Conservation (phyloP, 371 early-diverging fungal species). For the Zychaea mexicana region DNA sequence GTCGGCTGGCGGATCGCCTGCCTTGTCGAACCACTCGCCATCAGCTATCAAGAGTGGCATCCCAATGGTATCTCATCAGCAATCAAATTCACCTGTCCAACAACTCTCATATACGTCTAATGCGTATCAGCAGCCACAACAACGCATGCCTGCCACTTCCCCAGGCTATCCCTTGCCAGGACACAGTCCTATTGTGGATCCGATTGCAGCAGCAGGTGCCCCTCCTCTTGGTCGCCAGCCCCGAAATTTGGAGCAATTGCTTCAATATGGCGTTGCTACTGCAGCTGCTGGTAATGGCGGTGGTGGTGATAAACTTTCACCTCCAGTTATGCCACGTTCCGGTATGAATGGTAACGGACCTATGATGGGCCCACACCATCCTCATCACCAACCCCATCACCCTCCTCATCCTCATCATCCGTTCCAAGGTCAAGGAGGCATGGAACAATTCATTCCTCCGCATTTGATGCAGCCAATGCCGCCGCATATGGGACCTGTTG, state of each 20-base stretch:
- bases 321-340: not conserved
- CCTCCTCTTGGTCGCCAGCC: not conserved
- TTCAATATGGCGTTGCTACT: too few species aligned
- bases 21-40: constrained; percentile 20
- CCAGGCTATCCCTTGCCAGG: constrained; percentile 11
- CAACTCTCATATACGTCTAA: not conserved
- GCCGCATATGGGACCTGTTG: constrained; percentile 24
- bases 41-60: constrained; percentile 13
- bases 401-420: too few species aligned
- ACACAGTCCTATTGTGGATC: constrained; percentile 2
- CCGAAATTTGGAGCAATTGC: constrained; percentile 12
- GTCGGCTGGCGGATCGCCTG: constrained; percentile 12
- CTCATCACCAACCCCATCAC: too few species aligned
- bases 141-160: constrained; percentile 14
- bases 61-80: constrained; percentile 6
- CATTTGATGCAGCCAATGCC: constrained; percentile 40
- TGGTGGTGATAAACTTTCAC: constrained; percentile 3
- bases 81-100: constrained; percentile 7
- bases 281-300: not conserved
- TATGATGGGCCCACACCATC: constrained; percentile 17
- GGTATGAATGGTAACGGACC: constrained; percentile 4
- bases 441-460: constrained; percentile 29
- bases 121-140: constrained; percentile 5
- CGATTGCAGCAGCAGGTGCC: not conserved
- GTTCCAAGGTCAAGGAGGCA: constrained; percentile 20